These are phyloP conservation scores for Sarcocystis neurona DNA, from an alignment of 169 alveolate species.

Conservation along the genomic window DNA sequence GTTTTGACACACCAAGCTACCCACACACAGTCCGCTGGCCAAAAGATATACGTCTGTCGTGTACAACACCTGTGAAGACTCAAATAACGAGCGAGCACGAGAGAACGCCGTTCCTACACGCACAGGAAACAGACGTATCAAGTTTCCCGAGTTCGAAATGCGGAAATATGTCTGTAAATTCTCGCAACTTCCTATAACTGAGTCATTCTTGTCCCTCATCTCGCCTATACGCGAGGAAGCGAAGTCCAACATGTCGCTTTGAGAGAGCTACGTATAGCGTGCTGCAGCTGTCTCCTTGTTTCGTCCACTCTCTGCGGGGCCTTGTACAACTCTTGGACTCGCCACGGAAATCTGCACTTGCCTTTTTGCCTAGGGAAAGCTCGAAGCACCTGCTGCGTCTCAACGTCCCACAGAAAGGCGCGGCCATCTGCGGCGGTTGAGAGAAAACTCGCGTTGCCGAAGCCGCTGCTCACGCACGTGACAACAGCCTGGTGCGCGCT, in stretches of 20 bases:
- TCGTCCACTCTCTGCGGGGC: not conserved
- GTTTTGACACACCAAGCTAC: too few species aligned
- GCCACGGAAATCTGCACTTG: not conserved
- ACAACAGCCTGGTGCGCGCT: constrained; percentile 3
- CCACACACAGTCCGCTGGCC: too few species aligned
- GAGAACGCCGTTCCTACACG: too few species aligned
- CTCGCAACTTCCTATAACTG: too few species aligned
- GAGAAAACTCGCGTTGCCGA: not conserved
- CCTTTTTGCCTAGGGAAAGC: not conserved
- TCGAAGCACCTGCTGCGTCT: not conserved
- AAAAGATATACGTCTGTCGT: too few species aligned
- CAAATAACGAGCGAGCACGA: too few species aligned
- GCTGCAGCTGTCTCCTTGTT: not conserved
- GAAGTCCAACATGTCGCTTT: not conserved
- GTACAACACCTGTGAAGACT: too few species aligned
- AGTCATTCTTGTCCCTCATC: too few species aligned
- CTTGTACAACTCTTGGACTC: not conserved
- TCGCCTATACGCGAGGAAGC: too few species aligned
- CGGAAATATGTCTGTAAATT: too few species aligned
- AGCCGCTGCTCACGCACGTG: constrained; percentile 22
- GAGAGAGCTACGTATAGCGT: not conserved
- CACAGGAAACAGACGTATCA: too few species aligned
- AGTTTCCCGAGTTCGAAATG: too few species aligned
- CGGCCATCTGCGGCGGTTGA: constrained; percentile 23
- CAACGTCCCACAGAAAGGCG: constrained; percentile 21